Conservation (phyloP, 2,329 filamentous ascomycete species). For the Cladosporium oxysporum region DNA sequence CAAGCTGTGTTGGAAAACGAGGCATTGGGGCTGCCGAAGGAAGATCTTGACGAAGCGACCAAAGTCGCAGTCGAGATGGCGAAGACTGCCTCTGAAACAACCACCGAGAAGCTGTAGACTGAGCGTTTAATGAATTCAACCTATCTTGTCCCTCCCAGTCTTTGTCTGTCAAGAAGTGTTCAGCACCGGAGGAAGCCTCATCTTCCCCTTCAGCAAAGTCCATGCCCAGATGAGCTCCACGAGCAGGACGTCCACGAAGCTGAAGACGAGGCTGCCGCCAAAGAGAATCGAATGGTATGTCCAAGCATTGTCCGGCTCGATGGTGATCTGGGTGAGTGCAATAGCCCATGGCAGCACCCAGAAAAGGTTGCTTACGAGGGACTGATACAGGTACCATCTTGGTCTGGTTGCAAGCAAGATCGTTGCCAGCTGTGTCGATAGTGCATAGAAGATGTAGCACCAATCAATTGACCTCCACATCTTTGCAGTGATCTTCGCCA, state of each 20-base stretch:
- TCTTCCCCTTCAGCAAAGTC: slow-evolving; percentile 49
- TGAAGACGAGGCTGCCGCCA: slow-evolving; percentile 68
- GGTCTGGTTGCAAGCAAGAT: slow-evolving; percentile 66
- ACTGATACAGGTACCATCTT: slow-evolving; percentile 68
- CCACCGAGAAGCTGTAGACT: neutral
- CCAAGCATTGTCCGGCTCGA: slow-evolving; percentile 62
- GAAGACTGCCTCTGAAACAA: neutral
- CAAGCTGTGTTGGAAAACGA: slow-evolving; percentile 36
- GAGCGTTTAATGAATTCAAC: neutral
- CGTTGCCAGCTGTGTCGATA: slow-evolving; percentile 65
- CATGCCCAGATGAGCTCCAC: slow-evolving; percentile 55
- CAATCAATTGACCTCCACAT: slow-evolving; percentile 63
- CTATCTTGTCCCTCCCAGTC: neutral
- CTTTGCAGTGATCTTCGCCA: slow-evolving; percentile 61
- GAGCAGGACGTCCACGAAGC: slow-evolving; percentile 58
- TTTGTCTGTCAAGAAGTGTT: neutral
- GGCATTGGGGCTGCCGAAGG: slow-evolving; percentile 26
- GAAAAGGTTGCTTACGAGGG: slow-evolving; percentile 64
- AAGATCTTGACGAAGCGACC: slow-evolving; percentile 30
- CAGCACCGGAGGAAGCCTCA: slow-evolving; percentile 25
- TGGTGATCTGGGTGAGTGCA: slow-evolving; percentile 53
- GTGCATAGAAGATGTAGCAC: slow-evolving; percentile 71
- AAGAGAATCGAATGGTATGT: slow-evolving; percentile 67
- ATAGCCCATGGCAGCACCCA: slow-evolving; percentile 74
- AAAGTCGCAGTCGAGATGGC: slow-evolving; percentile 23